Conservation (phyloP, 2,329 filamentous ascomycete species). For the Penicillium decumbens region DNA sequence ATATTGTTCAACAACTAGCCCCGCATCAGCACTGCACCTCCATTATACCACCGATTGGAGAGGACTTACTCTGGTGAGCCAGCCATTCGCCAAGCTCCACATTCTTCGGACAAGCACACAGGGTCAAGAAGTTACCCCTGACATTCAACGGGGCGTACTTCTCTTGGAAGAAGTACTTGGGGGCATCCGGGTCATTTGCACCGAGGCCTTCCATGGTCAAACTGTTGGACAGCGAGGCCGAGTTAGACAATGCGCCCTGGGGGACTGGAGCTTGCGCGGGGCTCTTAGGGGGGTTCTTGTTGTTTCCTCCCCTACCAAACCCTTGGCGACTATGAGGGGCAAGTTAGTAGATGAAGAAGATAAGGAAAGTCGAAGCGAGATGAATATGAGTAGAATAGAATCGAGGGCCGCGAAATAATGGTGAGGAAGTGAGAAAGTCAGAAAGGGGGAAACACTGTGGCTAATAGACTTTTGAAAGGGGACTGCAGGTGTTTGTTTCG, state of each 20-base stretch:
- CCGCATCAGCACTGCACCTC: slow-evolving; percentile 9
- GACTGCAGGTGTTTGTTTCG: slow-evolving; percentile 20
- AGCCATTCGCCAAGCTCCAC: slow-evolving; percentile 95
- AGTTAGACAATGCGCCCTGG: slow-evolving; percentile 35
- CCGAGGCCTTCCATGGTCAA: slow-evolving; percentile 35
- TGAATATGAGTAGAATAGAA: slow-evolving; percentile 3
- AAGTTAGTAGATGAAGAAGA: slow-evolving; percentile 17
- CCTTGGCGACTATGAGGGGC: slow-evolving; percentile 42
- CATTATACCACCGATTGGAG: not conserved
- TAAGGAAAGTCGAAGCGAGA: slow-evolving; percentile 1
- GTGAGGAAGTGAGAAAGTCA: not conserved
- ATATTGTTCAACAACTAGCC: slow-evolving; percentile 85
- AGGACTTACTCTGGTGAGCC: slow-evolving; percentile 74
- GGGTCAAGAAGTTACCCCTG: slow-evolving; percentile 94
- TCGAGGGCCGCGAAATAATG: not conserved
- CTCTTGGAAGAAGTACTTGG: slow-evolving; percentile 50
- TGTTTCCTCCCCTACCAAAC: slow-evolving; percentile 47
- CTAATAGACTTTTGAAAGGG: slow-evolving; percentile 12
- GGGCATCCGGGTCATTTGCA: slow-evolving; percentile 40
- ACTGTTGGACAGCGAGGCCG: slow-evolving; percentile 39
- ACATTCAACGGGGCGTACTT: slow-evolving; percentile 75
- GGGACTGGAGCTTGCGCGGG: slow-evolving; percentile 29
- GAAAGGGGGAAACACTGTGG: slow-evolving; percentile 1
- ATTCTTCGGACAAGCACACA: slow-evolving; percentile 87
- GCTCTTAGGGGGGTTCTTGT: slow-evolving; percentile 43